A percentile compares a stretch with the other conserved stretches of the same genome.
Conservation (phyloP, 176 grass and related monocot genomes). For the Coix lacrymajobi region DNA sequence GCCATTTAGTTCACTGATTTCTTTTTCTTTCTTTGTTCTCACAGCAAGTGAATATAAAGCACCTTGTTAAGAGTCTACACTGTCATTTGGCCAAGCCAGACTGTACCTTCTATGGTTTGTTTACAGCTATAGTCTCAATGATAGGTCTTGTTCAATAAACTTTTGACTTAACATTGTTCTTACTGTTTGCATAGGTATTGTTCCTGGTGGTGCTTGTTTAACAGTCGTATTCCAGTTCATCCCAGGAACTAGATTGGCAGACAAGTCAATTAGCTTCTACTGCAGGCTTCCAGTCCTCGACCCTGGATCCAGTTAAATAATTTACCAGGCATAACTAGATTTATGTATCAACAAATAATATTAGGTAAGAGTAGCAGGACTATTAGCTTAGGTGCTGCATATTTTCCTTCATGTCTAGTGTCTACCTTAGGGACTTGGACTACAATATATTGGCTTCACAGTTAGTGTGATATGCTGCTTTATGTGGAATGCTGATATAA, state of each 20-base stretch:
- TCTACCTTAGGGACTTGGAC: constrained; percentile 5
- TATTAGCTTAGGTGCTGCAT: constrained; percentile 12
- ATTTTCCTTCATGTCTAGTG: neutral
- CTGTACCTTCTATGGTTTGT: constrained; percentile 87
- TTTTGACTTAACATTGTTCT: constrained; percentile 1
- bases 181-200: constrained; percentile 56
- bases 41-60: constrained; percentile 91
- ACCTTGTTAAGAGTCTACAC: constrained; percentile 79
- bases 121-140: constrained; percentile 4
- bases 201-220: constrained; percentile 82
- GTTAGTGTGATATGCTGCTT: constrained; percentile 12
- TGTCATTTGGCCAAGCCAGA: constrained; percentile 96
- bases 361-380: constrained; percentile 2
- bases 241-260: constrained; percentile 67
- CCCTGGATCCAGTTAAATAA: constrained; percentile 56
- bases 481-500: neutral
- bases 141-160: neutral
- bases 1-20: constrained; percentile 22
- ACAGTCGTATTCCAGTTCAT: constrained; percentile 95
- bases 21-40: constrained; percentile 18
- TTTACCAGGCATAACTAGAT: neutral
- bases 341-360: constrained; percentile 1
- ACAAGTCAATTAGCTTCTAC: constrained; percentile 97
- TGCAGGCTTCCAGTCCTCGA: constrained; percentile 91
- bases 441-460: constrained; percentile 14